phyloP scores from a whole-genome alignment of 371 early-diverging fungal species.

The Lichtheimia ramosa region DNA sequence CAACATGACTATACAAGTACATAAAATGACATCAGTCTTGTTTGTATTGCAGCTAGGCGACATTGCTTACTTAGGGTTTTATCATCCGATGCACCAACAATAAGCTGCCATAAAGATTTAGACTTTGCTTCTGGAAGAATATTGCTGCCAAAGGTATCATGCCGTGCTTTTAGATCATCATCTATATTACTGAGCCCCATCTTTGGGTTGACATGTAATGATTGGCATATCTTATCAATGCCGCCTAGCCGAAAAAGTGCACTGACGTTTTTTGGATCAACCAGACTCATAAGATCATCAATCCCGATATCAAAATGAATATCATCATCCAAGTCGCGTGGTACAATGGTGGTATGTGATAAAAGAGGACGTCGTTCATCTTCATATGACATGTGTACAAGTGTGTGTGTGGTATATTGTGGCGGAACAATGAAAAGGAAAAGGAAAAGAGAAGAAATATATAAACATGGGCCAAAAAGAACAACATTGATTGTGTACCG shows the following conservation, averaged over 20 bases:
- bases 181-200: conserved; percentile 63
- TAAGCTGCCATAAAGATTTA: conserved; percentile 59
- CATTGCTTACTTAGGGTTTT: conserved; percentile 57
- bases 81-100: conserved; percentile 69
- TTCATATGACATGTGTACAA: conserved; percentile 6
- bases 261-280: conserved; percentile 73
- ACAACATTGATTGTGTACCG: too few relatives aligned
- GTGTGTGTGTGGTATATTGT: neutral
- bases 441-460: neutral
- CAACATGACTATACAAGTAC: conserved; percentile 45
- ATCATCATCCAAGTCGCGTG: conserved; percentile 1
- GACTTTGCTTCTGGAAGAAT: conserved; percentile 65
- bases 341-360: conserved; percentile 16
- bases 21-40: neutral
- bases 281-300: conserved; percentile 50
- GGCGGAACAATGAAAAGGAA: neutral
- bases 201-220: conserved; percentile 63
- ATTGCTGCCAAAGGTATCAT: conserved; percentile 69
- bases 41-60: too few relatives aligned
- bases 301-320: conserved; percentile 48
- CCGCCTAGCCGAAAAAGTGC: conserved; percentile 69
- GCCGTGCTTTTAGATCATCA: conserved; percentile 42
- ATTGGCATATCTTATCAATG: conserved; percentile 53
- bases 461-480: too few relatives aligned
- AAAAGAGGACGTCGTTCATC: conserved; percentile 14